Evolutionary conservation across 2,329 filamentous ascomycete genomes (phyloP), one percentile per base, ranked within the genome.

Genomic region (Penicillium sp.): DNA sequence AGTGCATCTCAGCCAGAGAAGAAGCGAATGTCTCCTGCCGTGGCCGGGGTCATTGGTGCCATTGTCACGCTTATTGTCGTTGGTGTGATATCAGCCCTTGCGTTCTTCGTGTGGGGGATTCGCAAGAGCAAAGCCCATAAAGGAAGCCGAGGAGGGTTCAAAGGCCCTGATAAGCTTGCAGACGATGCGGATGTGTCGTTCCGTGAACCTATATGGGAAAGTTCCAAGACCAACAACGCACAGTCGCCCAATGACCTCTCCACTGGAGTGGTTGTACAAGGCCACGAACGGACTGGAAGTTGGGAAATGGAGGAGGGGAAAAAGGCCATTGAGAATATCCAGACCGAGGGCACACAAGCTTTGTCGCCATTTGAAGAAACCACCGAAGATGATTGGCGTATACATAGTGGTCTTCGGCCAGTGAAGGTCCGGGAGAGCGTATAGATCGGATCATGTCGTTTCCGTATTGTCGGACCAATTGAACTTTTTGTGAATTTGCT

Each of bases 1-100:
- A 40, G 29, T n/a, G 18, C 23, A 19, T 29, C 45, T 4, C 29
- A 55, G 10, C 18, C 44, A 10, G 46, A 56, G 11, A 45, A 55
- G 16, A 59, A 59, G n/a, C 51, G 60, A 1, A 52, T 82, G 18
- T 67, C 68, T 2, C 78, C 79, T 1, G 74, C 70, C 1, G 74
- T 81, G 18, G 81, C 77, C 4, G 83, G 82, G 7, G 78, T 81
- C n/a, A 79, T 85, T 45, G 83, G 83, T 29, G 82, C 81, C 0
- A 65, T 80, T 26, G 74, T 83, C 16, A 77, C 80, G 1, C 69
- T 85, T 11, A 78, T 65, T 2, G 68, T 80, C 1, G 67, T 79
- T 0, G 75, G 64, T 1, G 41, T 81, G 0, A 42, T 80, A 19
- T 75, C 75, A 36, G 69, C 67, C 0, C 47, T 74, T 46, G 70